phyloP scores from a whole-genome alignment of 176 grass and related monocot species.

The Zoysia pacifica region DNA sequence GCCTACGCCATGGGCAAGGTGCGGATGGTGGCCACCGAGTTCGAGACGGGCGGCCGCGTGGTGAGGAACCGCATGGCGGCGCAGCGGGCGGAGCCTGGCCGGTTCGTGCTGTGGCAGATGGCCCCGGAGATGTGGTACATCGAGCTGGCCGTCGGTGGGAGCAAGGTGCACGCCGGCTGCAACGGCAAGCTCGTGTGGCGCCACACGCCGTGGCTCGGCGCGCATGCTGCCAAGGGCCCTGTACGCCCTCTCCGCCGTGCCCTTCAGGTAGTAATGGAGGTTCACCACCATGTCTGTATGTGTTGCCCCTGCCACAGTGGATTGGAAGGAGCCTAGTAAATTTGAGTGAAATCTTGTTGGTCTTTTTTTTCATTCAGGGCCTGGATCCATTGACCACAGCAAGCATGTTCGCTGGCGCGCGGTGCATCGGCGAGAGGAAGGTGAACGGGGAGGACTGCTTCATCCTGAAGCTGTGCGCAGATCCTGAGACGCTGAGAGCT shows the following conservation, averaged over 20 bases:
- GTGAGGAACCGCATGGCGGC: slow-evolving; percentile 62
- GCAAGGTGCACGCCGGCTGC: slow-evolving; percentile 81
- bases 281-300: neutral
- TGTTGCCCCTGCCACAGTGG: too few species aligned
- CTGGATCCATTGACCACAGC: slow-evolving; percentile 74
- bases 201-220: slow-evolving; percentile 75
- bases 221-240: slow-evolving; percentile 78
- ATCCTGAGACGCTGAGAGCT: slow-evolving; percentile 64
- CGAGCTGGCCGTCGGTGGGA: slow-evolving; percentile 74
- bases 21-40: slow-evolving; percentile 71
- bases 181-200: slow-evolving; percentile 82
- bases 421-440: slow-evolving; percentile 81
- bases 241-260: slow-evolving; percentile 79
- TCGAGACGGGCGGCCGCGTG: slow-evolving; percentile 57
- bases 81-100: slow-evolving; percentile 48
- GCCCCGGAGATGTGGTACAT: slow-evolving; percentile 91
- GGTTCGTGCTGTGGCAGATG: slow-evolving; percentile 89
- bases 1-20: slow-evolving; percentile 73
- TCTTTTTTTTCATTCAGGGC: slow-evolving; percentile 47
- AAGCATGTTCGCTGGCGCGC: slow-evolving; percentile 70
- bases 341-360: neutral
- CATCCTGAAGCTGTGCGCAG: slow-evolving; percentile 76
- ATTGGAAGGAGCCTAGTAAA: neutral
- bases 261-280: slow-evolving; percentile 48
- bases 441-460: slow-evolving; percentile 85